Evolutionary conservation across 305 asterid genomes (phyloP).

Genomic region (Fraxinus baroniana): DNA sequence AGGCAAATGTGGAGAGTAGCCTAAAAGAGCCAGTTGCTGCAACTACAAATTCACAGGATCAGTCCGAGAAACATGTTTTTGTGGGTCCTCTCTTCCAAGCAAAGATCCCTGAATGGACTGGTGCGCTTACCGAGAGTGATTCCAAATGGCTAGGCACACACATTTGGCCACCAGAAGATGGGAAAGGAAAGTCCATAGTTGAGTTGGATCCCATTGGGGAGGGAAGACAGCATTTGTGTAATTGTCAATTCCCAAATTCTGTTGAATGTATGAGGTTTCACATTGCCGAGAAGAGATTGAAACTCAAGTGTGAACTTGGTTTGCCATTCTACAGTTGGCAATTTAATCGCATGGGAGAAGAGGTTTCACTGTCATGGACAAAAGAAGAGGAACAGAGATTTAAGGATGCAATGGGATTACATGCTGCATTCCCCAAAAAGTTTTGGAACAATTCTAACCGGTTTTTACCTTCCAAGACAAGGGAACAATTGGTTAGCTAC

Average conservation of each 20-base stretch:
- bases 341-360: conserved; percentile 85
- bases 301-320: conserved; percentile 57
- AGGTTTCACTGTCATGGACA: conserved; percentile 85
- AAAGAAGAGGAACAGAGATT: conserved; percentile 57
- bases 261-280: conserved; percentile 74
- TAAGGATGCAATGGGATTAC: conserved; percentile 44
- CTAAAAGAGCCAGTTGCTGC: conserved; percentile 20
- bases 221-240: conserved; percentile 48
- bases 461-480: conserved; percentile 52
- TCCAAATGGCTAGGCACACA: conserved; percentile 80
- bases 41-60: conserved; percentile 18
- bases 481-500: conserved; percentile 67
- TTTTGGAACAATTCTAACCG: conserved; percentile 45
- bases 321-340: conserved; percentile 51
- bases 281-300: conserved; percentile 63
- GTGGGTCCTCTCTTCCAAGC: conserved; percentile 60
- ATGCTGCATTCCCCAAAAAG: conserved; percentile 31
- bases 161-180: conserved; percentile 55
- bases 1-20: conserved; percentile 26
- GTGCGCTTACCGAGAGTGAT: conserved; percentile 46
- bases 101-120: conserved; percentile 69
- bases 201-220: conserved; percentile 39
- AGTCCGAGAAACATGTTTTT: conserved; percentile 29
- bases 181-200: conserved; percentile 15
- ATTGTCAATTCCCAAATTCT: conserved; percentile 47